Percentiles rank a stretch among this genome's conserved stretches.
Evolutionary conservation across 1,139 yeast species (phyloP).

Genomic region (Candida pseudocylindracea): DNA sequence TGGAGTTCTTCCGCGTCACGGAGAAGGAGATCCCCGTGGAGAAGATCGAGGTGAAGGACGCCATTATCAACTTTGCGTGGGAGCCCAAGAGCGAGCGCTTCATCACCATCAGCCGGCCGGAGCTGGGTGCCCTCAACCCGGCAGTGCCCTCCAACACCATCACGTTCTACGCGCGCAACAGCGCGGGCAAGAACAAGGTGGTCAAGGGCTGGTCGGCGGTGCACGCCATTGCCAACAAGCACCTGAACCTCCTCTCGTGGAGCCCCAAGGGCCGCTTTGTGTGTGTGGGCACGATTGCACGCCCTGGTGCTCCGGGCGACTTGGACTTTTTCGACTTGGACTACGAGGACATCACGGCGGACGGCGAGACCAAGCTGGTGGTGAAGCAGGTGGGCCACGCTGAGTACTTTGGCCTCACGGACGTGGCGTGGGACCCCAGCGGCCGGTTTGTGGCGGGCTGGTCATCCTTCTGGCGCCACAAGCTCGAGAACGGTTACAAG

Average conservation of each 20-base stretch:
- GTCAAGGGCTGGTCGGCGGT: constrained; percentile 11
- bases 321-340: constrained; percentile 77
- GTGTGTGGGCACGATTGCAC: constrained; percentile 50
- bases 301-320: constrained; percentile 25
- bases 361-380: constrained; percentile 18
- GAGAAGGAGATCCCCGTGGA: constrained; percentile 93
- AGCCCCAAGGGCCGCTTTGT: constrained; percentile 88
- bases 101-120: constrained; percentile 50
- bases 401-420: constrained; percentile 61
- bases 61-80: constrained; percentile 81
- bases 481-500: constrained; percentile 78
- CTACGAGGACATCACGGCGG: constrained; percentile 39
- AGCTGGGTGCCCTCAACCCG: constrained; percentile 37
- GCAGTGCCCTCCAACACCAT: constrained; percentile 52
- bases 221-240: constrained; percentile 36
- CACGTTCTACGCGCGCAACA: constrained; percentile 70
- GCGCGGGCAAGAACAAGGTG: constrained; percentile 8
- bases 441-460: constrained; percentile 80
- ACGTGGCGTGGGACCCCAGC: constrained; percentile 85
- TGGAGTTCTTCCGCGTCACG: constrained; percentile 73
- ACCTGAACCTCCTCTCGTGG: constrained; percentile 62
- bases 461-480: constrained; percentile 75
- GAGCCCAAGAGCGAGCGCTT: constrained; percentile 87
- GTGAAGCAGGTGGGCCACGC: constrained; percentile 43
- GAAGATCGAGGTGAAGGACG: constrained; percentile 80